Percentiles rank a stretch among this genome's conserved stretches.
These are phyloP conservation scores for Pythium plurisporium DNA, from an alignment of 352 stramenopile species.

Conservation along the genomic window DNA sequence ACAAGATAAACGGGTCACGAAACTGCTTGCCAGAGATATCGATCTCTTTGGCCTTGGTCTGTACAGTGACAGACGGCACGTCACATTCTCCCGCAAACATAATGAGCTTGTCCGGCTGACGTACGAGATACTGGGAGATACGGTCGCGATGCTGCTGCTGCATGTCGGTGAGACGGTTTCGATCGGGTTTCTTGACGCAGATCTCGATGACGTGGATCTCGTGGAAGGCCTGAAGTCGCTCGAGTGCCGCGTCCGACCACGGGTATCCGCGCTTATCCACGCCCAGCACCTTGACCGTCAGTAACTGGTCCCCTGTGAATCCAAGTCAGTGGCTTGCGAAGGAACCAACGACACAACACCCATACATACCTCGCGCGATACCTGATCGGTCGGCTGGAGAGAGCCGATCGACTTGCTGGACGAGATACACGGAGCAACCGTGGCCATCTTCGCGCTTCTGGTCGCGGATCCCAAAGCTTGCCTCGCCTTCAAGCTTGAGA, in stretches of 20 bases:
- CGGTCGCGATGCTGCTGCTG: neutral
- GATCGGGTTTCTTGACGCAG: conserved; percentile 8
- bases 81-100: too few relatives aligned
- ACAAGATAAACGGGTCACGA: neutral
- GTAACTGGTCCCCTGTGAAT: neutral
- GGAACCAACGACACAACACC: neutral
- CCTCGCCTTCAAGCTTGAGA: conserved; percentile 6
- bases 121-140: conserved; percentile 1
- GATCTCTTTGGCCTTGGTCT: neutral
- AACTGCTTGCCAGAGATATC: neutral
- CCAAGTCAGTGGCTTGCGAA: too few relatives aligned
- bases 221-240: neutral
- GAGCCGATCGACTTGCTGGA: neutral
- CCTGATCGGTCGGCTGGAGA: neutral
- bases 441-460: neutral
- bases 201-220: conserved; percentile 7
- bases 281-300: conserved; percentile 2
- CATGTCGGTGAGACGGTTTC: neutral
- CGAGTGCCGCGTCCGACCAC: conserved; percentile 1
- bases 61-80: neutral
- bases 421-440: neutral
- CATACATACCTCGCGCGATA: neutral
- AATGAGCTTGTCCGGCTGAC: too few relatives aligned
- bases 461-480: conserved; percentile 1
- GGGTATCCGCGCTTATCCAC: neutral